A percentile compares a stretch with the other conserved stretches of the same genome.
phyloP scores from a whole-genome alignment of 1,139 yeast genomes.

The Suhomyces chickasaworum region DNA sequence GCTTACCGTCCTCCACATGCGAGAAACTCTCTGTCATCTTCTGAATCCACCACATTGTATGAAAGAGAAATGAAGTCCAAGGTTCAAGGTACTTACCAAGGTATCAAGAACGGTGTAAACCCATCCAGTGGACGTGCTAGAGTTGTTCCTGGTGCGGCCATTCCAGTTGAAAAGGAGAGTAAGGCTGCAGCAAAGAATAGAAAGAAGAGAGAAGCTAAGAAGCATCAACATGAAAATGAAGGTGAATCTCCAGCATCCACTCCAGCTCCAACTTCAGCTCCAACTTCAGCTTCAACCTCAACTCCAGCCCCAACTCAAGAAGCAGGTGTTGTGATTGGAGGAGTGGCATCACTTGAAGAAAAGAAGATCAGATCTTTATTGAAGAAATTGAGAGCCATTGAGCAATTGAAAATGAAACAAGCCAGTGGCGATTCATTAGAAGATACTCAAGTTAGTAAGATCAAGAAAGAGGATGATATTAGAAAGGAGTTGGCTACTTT shows the following conservation, averaged over 20 bases:
- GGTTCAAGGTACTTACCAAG: slow-evolving; percentile 18
- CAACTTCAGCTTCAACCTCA: too few relatives aligned
- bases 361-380: slow-evolving; percentile 87
- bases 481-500: slow-evolving; percentile 68
- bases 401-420: slow-evolving; percentile 82
- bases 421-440: slow-evolving; percentile 83
- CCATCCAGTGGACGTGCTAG: slow-evolving; percentile 30
- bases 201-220: slow-evolving; percentile 75
- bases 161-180: slow-evolving; percentile 47
- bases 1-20: slow-evolving; percentile 98
- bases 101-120: slow-evolving; percentile 26
- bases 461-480: slow-evolving; percentile 80
- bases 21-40: slow-evolving; percentile 46
- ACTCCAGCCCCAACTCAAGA: slow-evolving; percentile 18
- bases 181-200: slow-evolving; percentile 74
- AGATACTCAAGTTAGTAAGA: slow-evolving; percentile 89
- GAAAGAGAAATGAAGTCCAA: slow-evolving; percentile 53
- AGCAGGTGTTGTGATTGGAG: slow-evolving; percentile 53
- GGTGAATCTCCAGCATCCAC: slow-evolving; percentile 20
- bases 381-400: slow-evolving; percentile 93
- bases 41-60: slow-evolving; percentile 52
- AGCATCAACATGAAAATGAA: slow-evolving; percentile 35
- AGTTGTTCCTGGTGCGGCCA: slow-evolving; percentile 47
- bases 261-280: slow-evolving; percentile 13
- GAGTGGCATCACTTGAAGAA: slow-evolving; percentile 74